phyloP scores from a whole-genome alignment of 768 basidiomycete genomes.

The Glaciozyma martinii region DNA sequence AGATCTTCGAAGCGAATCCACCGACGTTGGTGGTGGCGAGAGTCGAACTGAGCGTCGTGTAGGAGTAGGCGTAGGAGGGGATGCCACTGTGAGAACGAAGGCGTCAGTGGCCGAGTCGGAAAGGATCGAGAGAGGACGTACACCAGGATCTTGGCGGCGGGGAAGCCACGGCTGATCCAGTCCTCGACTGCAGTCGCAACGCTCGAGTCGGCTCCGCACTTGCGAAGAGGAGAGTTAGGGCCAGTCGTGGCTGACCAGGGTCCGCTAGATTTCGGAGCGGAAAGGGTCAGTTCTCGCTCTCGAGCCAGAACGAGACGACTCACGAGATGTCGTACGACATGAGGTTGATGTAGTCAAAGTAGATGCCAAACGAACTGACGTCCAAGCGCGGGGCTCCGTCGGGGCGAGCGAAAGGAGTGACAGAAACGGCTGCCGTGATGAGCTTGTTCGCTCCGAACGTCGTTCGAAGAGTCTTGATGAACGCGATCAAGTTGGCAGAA shows the following conservation, averaged over 20 bases:
- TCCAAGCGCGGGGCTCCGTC: neutral
- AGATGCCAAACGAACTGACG: neutral
- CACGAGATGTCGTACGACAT: slow-evolving; percentile 66
- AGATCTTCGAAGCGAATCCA: neutral
- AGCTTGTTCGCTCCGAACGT: slow-evolving; percentile 54
- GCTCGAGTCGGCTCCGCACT: slow-evolving; percentile 67
- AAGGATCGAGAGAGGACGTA: slow-evolving; percentile 45
- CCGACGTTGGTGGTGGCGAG: slow-evolving; percentile 5
- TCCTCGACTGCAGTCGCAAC: slow-evolving; percentile 58
- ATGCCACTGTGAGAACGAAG: no score
- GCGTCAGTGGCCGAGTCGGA: no score
- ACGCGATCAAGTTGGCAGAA: slow-evolving; percentile 63
- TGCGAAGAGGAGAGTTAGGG: slow-evolving; percentile 75
- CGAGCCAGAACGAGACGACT: slow-evolving; percentile 54
- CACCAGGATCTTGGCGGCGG: slow-evolving; percentile 62
- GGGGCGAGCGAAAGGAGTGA: neutral
- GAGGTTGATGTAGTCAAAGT: neutral
- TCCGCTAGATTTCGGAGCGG: slow-evolving; percentile 37
- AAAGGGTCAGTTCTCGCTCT: slow-evolving; percentile 38
- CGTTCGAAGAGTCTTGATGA: slow-evolving; percentile 57
- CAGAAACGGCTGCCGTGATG: slow-evolving; percentile 45
- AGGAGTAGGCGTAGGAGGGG: slow-evolving; percentile 9
- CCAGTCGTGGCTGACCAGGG: slow-evolving; percentile 54
- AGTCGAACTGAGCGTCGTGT: slow-evolving; percentile 3
- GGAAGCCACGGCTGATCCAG: slow-evolving; percentile 74